Evolutionary conservation across 2,329 filamentous ascomycete species (phyloP), one percentile per base, ranked within the genome.

Genomic region (Colletotrichum viniferum): DNA sequence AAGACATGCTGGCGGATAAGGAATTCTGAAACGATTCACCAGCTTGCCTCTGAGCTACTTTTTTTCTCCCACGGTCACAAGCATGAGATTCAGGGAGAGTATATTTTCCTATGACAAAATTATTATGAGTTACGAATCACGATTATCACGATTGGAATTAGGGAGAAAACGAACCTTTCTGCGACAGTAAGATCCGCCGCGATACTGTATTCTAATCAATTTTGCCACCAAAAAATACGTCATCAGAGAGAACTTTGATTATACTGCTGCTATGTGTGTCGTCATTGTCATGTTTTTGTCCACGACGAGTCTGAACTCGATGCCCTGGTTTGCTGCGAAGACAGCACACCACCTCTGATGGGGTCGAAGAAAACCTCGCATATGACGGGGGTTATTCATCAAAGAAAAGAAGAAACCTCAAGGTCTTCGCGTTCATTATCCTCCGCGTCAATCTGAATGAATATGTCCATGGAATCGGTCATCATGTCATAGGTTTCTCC

Each of bases 351-450:
- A 30, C 83, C 81, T 71, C 92, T 87, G 73, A 94, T 81, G 21
- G 86, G 88, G 34, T 92, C 89, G 2, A 89, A 90, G 80, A 91
- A 95, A 13, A 95, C 87, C 85, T 95, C 93, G 34, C 34, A 79
- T 95, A 95, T 3, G 92, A 92, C 5, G 93, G 93, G 79, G 92
- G 94, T 83, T 95, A 92, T 2, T 87, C 90, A 12, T 43, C 38
- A 10, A 2, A 10, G n/a, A n/a, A 10, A 10, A 43, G 5, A n/a
- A n/a, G n/a, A 48, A 48, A 8, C 36, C 16, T 38, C 36, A 43
- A 10, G 36, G 16, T n/a, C 36, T 43, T 18, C 16, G 8, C 18
- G 38, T 43, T 10, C 38, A 18, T n/a, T 88, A 78, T 97, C 87
- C 79, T 94, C 90, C 7, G 96, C 94, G 80, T 98, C 90, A 77